Evolutionary conservation across 2,329 filamentous ascomycete genomes (phyloP).

Genomic region (Paramyrothecium roridum): DNA sequence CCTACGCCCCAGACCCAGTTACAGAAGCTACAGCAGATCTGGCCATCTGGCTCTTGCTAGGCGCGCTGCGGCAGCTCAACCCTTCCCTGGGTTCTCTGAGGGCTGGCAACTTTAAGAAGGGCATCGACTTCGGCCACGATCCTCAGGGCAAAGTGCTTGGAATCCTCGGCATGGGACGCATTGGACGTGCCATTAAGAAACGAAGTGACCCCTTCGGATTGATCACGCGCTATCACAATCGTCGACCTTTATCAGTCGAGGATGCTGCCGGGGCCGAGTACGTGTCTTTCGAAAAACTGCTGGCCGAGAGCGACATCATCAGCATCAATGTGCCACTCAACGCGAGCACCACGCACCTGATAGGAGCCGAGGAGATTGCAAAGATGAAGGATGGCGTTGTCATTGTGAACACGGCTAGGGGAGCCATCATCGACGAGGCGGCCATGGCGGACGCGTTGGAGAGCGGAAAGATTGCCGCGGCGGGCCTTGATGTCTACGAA

Average conservation of each 20-base stretch:
- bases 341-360: conserved; percentile 48
- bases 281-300: conserved; percentile 52
- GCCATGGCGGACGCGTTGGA: conserved; percentile 51
- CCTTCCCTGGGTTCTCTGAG: conserved; percentile 55
- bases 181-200: conserved; percentile 45
- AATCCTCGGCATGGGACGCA: conserved; percentile 59
- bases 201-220: conserved; percentile 54
- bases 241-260: conserved; percentile 28
- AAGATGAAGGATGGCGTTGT: conserved; percentile 54
- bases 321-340: conserved; percentile 51
- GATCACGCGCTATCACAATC: conserved; percentile 58
- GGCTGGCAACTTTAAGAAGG: conserved; percentile 54
- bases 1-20: conserved; percentile 65
- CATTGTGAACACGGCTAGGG: conserved; percentile 56
- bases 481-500: conserved; percentile 56
- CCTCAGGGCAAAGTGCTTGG: conserved; percentile 63
- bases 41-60: conserved; percentile 68
- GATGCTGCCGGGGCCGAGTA: conserved; percentile 43
- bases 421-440: conserved; percentile 53
- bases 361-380: conserved; percentile 45
- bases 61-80: conserved; percentile 65
- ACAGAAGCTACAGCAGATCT: conserved; percentile 70
- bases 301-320: conserved; percentile 51
- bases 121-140: conserved; percentile 58
- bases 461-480: conserved; percentile 49